phyloP scores from a whole-genome alignment of 2,329 filamentous ascomycete species.

The Colletotrichum karsti region DNA sequence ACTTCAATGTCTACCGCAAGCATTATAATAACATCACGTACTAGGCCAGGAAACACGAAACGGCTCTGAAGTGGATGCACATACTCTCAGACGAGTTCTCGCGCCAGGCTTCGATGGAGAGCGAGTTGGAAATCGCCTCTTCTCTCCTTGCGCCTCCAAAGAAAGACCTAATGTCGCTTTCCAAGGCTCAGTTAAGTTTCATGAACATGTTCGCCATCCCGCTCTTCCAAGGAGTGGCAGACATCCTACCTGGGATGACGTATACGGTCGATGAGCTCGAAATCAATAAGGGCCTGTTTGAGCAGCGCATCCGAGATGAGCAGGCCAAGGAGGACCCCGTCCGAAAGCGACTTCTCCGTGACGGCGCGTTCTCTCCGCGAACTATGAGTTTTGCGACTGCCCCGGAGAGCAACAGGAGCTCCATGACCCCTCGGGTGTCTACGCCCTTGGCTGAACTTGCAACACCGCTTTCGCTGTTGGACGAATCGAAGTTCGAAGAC shows the following conservation, averaged over 20 bases:
- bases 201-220: conserved; percentile 97
- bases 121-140: conserved; percentile 85
- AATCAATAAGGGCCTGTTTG: conserved; percentile 79
- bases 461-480: conserved; percentile 29
- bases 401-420: conserved; percentile 12
- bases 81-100: conserved; percentile 97
- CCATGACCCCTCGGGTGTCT: conserved; percentile 21
- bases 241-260: conserved; percentile 84
- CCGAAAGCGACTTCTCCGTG: conserved; percentile 43
- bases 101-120: conserved; percentile 91
- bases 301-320: conserved; percentile 71
- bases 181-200: conserved; percentile 90
- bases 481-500: conserved; percentile 33
- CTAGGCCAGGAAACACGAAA: conserved; percentile 82
- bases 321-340: conserved; percentile 59
- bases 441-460: conserved; percentile 23
- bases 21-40: conserved; percentile 31
- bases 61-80: conserved; percentile 88
- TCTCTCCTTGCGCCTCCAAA: conserved; percentile 87
- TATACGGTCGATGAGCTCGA: conserved; percentile 87
- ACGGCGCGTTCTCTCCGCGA: conserved; percentile 54
- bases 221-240: conserved; percentile 86
- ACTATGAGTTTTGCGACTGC: conserved; percentile 50
- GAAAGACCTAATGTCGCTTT: conserved; percentile 83
- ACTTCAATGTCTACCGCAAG: neutral